Conservation (phyloP, 176 grass and related monocot genomes). For the Musa troglodytarum region DNA sequence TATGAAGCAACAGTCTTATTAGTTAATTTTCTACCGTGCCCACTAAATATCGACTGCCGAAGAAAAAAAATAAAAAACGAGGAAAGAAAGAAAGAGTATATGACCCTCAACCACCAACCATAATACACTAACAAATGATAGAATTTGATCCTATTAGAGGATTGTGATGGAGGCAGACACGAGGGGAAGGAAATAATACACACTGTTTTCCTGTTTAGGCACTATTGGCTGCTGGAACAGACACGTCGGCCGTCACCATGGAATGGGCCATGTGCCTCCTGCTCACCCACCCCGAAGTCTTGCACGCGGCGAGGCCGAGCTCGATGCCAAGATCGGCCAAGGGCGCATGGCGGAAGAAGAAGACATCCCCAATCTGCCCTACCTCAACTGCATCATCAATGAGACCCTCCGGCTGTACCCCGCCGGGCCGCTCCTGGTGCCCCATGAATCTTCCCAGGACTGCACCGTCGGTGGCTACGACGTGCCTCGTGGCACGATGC, state of each 20-base stretch:
- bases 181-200: neutral
- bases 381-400: conserved; percentile 45
- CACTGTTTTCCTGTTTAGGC: conserved; percentile 1
- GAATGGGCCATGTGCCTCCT: conserved; percentile 67
- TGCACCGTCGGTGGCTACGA: conserved; percentile 58
- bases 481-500: conserved; percentile 35
- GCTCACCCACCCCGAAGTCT: conserved; percentile 41
- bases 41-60: too few species aligned
- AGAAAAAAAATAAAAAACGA: too few species aligned
- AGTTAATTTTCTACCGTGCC: too few species aligned
- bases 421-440: conserved; percentile 36
- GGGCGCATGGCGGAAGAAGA: conserved; percentile 28
- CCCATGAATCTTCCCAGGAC: conserved; percentile 39
- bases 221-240: conserved; percentile 47
- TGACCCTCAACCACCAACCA: too few species aligned
- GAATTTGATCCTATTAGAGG: too few species aligned
- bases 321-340: conserved; percentile 27
- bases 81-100: too few species aligned
- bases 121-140: too few species aligned
- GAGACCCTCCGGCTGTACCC: conserved; percentile 66
- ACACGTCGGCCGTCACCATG: conserved; percentile 39
- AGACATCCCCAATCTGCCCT: conserved; percentile 38
- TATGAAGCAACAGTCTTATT: too few species aligned
- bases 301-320: conserved; percentile 40
- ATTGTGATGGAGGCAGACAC: neutral